These are phyloP conservation scores for Monilinia aucupariae DNA, from an alignment of 2,329 filamentous ascomycete genomes.

Conservation along the genomic window DNA sequence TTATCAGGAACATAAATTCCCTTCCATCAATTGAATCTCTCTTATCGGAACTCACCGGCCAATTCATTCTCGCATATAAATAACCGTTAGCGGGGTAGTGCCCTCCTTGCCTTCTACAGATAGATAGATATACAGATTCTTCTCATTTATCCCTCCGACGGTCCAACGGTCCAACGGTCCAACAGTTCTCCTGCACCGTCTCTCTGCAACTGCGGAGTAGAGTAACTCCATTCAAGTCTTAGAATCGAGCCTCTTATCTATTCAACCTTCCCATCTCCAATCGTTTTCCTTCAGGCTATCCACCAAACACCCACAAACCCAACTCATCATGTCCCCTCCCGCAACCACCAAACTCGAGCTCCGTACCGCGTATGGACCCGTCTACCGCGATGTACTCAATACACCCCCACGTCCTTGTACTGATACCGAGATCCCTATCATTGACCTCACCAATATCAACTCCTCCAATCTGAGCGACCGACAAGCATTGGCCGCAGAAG, in stretches of 20 bases:
- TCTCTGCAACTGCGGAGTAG: no score
- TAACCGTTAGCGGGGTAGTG: no score
- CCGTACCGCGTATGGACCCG: slow-evolving; percentile 41
- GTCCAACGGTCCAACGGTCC: no score
- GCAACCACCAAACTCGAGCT: slow-evolving; percentile 41
- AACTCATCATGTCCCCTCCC: neutral
- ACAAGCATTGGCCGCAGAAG: slow-evolving; percentile 37
- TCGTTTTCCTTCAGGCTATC: no score
- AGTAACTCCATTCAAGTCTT: neutral
- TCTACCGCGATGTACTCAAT: slow-evolving; percentile 41
- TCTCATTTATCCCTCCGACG: neutral
- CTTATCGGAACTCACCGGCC: no score
- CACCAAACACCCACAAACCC: neutral
- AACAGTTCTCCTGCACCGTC: no score
- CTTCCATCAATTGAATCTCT: no score
- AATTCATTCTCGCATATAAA: no score
- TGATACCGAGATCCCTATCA: slow-evolving; percentile 42
- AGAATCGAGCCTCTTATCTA: neutral
- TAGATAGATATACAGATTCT: neutral
- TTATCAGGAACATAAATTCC: no score
- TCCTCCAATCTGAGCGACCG: slow-evolving; percentile 37
- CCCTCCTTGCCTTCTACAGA: no score
- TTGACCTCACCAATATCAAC: slow-evolving; percentile 39
- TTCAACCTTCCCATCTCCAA: neutral
- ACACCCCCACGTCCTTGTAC: slow-evolving; percentile 39